phyloP scores from a whole-genome alignment of 345 rosid species.

The Populus nigra region DNA sequence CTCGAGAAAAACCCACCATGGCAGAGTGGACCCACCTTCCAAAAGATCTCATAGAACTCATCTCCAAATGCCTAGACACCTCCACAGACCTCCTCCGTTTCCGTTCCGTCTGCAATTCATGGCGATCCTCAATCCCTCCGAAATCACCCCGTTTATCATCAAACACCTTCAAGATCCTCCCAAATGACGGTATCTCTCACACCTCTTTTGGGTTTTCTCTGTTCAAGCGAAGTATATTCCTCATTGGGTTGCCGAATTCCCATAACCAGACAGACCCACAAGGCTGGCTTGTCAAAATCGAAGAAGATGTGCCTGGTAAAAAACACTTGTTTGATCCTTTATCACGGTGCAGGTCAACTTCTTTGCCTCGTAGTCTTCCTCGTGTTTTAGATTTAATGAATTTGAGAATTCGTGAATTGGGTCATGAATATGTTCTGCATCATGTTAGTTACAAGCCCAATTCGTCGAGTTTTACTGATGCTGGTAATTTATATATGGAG shows the following conservation, averaged over 20 bases:
- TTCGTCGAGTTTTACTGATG: conserved; percentile 16
- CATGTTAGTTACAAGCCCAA: conserved; percentile 36
- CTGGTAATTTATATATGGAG: conserved; percentile 61
- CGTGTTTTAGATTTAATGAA: conserved; percentile 42
- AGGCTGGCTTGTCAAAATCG: conserved; percentile 68
- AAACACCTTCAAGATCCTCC: conserved; percentile 48
- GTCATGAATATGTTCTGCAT: conserved; percentile 65
- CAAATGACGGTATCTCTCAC: conserved; percentile 44
- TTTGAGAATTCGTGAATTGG: conserved; percentile 48
- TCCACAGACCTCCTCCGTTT: conserved; percentile 58
- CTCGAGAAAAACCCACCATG: conserved; percentile 32
- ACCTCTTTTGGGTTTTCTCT: conserved; percentile 59
- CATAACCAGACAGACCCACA: conserved; percentile 20
- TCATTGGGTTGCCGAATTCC: conserved; percentile 37
- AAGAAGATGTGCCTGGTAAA: conserved; percentile 38
- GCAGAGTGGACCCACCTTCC: conserved; percentile 72
- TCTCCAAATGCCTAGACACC: conserved; percentile 47
- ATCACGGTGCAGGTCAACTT: conserved; percentile 32
- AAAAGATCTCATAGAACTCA: conserved; percentile 56
- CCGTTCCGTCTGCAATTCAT: conserved; percentile 77
- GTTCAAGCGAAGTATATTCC: conserved; percentile 59
- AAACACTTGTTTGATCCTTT: conserved; percentile 64
- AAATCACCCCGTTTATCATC: conserved; percentile 27
- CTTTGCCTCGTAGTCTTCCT: conserved; percentile 47
- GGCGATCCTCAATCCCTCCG: conserved; percentile 62